Conservation (phyloP, 1,284 basidiomycete species). For the Ustilago cynodontis region DNA sequence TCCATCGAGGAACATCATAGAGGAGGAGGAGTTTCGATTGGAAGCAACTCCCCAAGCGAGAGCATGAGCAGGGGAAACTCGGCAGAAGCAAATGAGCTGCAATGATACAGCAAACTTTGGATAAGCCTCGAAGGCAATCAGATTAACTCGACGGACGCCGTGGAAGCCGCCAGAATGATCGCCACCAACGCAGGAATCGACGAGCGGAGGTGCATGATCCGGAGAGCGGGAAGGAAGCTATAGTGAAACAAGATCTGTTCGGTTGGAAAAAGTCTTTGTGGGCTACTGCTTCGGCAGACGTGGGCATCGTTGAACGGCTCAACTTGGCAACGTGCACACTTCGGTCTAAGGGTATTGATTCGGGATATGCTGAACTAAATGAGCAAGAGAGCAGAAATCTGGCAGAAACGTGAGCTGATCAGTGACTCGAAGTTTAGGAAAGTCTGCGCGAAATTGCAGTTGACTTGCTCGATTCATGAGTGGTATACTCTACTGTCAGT, state of each 20-base stretch:
- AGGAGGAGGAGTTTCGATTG: background rate
- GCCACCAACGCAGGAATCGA: slow-evolving; percentile 7
- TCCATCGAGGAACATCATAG: background rate
- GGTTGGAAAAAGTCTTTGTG: background rate
- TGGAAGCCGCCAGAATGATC: slow-evolving; percentile 1
- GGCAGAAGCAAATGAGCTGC: background rate
- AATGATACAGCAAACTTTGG: background rate
- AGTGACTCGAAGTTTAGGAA: no score
- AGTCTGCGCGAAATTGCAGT: no score
- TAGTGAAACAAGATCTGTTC: slow-evolving; percentile 3
- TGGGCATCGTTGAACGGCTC: background rate
- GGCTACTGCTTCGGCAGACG: background rate
- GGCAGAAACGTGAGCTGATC: no score
- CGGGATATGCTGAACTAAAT: no score
- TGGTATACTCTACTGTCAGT: no score
- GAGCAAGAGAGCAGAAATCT: no score
- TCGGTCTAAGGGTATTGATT: background rate
- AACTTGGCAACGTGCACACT: background rate
- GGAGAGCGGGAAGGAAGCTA: background rate
- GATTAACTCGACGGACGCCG: background rate
- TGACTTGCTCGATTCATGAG: no score
- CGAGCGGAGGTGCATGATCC: slow-evolving; percentile 1
- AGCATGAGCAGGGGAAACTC: background rate
- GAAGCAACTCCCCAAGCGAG: background rate
- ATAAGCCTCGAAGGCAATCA: background rate